phyloP scores from a whole-genome alignment of 1,284 basidiomycete genomes.

The Afroboletus lepidellus region DNA sequence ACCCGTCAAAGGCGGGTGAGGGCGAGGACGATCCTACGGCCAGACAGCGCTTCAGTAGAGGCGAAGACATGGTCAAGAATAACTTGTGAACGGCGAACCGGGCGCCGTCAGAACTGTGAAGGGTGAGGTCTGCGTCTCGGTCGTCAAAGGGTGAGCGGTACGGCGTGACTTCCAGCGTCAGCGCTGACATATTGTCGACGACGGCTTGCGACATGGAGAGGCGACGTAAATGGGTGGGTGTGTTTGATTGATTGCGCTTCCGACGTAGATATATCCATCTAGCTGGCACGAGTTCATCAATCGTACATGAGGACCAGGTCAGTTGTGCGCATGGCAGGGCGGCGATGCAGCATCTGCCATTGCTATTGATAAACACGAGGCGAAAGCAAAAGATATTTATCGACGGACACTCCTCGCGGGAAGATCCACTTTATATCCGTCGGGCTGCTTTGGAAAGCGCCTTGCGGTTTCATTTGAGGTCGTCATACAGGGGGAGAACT shows the following conservation, averaged over 20 bases:
- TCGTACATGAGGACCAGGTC: slow-evolving; percentile 30
- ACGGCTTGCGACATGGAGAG: slow-evolving; percentile 30
- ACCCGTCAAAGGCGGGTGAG: slow-evolving; percentile 27
- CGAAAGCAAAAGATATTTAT: slow-evolving; percentile 5
- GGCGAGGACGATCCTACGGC: slow-evolving; percentile 29
- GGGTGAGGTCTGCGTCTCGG: slow-evolving; percentile 31
- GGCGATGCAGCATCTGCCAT: slow-evolving; percentile 12
- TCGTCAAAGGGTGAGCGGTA: slow-evolving; percentile 33
- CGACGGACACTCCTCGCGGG: neutral
- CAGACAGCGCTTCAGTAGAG: slow-evolving; percentile 30
- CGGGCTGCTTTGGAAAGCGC: slow-evolving; percentile 18
- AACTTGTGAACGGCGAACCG: slow-evolving; percentile 35
- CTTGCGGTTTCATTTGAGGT: slow-evolving; percentile 15
- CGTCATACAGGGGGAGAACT: slow-evolving; percentile 2
- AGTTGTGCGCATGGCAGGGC: slow-evolving; percentile 28
- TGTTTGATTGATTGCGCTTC: slow-evolving; percentile 16
- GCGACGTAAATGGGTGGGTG: slow-evolving; percentile 14
- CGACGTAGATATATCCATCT: slow-evolving; percentile 30
- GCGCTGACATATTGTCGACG: slow-evolving; percentile 20
- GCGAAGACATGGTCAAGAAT: slow-evolving; percentile 31
- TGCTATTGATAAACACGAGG: slow-evolving; percentile 27
- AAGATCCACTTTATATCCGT: neutral
- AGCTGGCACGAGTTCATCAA: slow-evolving; percentile 12
- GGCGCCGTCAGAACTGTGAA: slow-evolving; percentile 32
- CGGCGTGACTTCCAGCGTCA: slow-evolving; percentile 28